Base-by-base conservation (phyloP, 225 moss, liverwort and hornwort genomes). In the Rhytidiadelphus loreus region DNA sequence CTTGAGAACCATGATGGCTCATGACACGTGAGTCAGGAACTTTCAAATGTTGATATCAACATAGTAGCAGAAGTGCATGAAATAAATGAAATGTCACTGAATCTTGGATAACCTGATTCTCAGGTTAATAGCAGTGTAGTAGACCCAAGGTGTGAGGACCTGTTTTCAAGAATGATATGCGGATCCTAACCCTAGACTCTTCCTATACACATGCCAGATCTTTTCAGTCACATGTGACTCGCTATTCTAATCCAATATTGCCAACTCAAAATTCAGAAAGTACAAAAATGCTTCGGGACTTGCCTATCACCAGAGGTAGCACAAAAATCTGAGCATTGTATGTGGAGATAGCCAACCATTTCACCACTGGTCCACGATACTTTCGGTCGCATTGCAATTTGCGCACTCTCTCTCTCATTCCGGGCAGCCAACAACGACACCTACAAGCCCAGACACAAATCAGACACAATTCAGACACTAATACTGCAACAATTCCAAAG, bases 391-490 rank as follows among this genome's bases (percentile, higher is more conserved):
- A 97, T 89, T 70, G 96, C 96, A 92, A 96, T 94, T 85, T 97
- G 97, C 70, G 92, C 94, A 90, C 96, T 95, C 92, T 97, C 96
- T 86, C 92, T 90, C 86, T 97, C 97, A 86, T 97, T 97, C 90
- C 97, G 93, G 83, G 96, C 97, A 86, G 95, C 97, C 91, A 97
- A 91, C 75, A 97, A 82, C 39, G 92, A 92, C 61, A 94, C 92
- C 94, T 94, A 56, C 80, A 89, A 48, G 62, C 52, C 78, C 84
- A 89, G 32, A 15, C 41, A 61, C 60, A 35, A 29, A 7, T 82
- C 77, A 82, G 26, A 21, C 68, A 44, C 68, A 57, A n/a, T n/a
- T 39, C n/a, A 56, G 78, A 57, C 60, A 52, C 44, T n/a, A 25
- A 10, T 75, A 55, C 60, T 59, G 69, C 72, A 55, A 70, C 39